Evolutionary conservation across 2,329 filamentous ascomycete species (phyloP).

Genomic region (Aureobasidium sp.): DNA sequence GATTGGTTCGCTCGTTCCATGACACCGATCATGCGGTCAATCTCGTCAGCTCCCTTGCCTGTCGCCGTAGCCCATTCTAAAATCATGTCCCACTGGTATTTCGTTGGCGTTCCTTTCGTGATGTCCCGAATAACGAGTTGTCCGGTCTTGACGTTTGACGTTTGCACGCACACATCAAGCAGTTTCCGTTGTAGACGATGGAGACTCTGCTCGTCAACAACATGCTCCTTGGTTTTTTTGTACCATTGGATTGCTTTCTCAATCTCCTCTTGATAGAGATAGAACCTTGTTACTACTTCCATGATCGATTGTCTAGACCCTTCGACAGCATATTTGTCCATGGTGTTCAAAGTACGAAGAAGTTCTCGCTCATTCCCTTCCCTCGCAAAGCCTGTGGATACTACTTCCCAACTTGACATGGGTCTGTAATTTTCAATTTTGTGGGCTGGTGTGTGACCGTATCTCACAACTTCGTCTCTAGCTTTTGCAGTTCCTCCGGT

Average conservation of each 20-base stretch:
- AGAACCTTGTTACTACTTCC: constrained; percentile 46
- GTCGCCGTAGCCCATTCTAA: constrained; percentile 69
- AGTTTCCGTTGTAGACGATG: not conserved
- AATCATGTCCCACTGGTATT: constrained; percentile 58
- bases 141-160: constrained; percentile 56
- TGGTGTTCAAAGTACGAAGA: constrained; percentile 47
- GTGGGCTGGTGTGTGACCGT: not conserved
- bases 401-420: constrained; percentile 24
- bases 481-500: not conserved
- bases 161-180: constrained; percentile 27
- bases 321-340: constrained; percentile 33
- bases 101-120: constrained; percentile 24
- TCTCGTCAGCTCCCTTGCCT: constrained; percentile 64
- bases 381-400: constrained; percentile 51
- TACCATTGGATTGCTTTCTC: constrained; percentile 64
- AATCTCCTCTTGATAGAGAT: constrained; percentile 51
- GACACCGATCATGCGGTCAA: constrained; percentile 64
- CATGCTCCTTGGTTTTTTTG: constrained; percentile 44
- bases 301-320: not conserved
- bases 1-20: constrained; percentile 45
- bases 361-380: constrained; percentile 55
- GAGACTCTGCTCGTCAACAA: constrained; percentile 14
- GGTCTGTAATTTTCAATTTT: not conserved
- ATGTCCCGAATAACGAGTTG: constrained; percentile 48
- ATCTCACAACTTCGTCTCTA: not conserved